Conservation (phyloP, 331 rosid species). For the Saraca asoca region DNA sequence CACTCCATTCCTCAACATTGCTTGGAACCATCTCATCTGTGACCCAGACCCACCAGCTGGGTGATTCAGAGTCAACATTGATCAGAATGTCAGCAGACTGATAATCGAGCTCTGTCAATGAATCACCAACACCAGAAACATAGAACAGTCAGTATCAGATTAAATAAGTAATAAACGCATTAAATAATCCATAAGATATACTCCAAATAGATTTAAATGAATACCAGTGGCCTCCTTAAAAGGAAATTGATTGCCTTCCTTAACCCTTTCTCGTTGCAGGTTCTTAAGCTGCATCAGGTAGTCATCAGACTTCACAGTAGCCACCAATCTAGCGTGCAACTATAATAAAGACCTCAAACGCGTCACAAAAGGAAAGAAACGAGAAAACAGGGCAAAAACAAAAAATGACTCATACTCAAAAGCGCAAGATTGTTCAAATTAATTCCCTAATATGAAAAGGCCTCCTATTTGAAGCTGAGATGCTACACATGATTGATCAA, state of each 20-base stretch:
- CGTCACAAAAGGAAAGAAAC: neutral
- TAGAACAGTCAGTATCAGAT: neutral
- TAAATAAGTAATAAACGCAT: neutral
- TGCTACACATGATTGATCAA: neutral
- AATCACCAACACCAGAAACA: slow-evolving; percentile 8
- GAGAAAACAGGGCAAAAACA: too few relatives aligned
- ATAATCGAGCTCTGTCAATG: slow-evolving; percentile 58
- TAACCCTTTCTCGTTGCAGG: slow-evolving; percentile 51
- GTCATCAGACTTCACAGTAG: slow-evolving; percentile 67
- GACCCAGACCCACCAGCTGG: slow-evolving; percentile 99
- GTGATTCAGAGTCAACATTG: slow-evolving; percentile 63
- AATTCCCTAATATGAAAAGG: too few relatives aligned
- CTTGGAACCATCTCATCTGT: slow-evolving; percentile 62
- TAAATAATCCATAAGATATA: slow-evolving; percentile 2
- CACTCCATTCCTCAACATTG: slow-evolving; percentile 78
- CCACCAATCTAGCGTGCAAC: slow-evolving; percentile 69
- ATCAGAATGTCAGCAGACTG: slow-evolving; percentile 70
- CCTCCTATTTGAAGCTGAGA: too few relatives aligned
- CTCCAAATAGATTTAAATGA: slow-evolving; percentile 2
- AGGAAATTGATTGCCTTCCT: slow-evolving; percentile 69
- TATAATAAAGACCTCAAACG: slow-evolving; percentile 33
- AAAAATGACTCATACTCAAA: neutral
- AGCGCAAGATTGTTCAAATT: too few relatives aligned
- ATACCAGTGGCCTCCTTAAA: slow-evolving; percentile 81
- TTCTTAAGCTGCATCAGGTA: slow-evolving; percentile 60